Conservation (phyloP, 1,139 yeast genomes). For the Saccharomyces hybrid region DNA sequence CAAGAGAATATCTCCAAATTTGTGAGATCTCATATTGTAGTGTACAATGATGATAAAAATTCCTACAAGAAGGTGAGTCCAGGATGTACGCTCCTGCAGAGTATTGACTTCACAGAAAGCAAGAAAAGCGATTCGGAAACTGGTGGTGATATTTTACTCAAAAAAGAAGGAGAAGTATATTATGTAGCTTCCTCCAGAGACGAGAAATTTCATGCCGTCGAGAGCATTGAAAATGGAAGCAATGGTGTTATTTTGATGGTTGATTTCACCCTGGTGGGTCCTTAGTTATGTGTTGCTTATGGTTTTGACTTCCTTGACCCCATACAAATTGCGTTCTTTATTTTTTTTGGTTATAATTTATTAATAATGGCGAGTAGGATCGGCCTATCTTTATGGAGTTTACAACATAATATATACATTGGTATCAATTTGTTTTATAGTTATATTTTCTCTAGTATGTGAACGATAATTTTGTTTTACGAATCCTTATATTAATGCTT, state of each 20-base stretch:
- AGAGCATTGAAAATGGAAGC: slow-evolving; percentile 40
- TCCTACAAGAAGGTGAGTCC: slow-evolving; percentile 9
- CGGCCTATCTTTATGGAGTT: not conserved
- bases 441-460: not conserved
- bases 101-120: slow-evolving; percentile 15
- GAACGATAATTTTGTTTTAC: not conserved
- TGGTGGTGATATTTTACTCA: slow-evolving; percentile 37
- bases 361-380: not conserved
- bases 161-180: slow-evolving; percentile 38
- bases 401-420: not conserved
- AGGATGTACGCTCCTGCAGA: slow-evolving; percentile 24
- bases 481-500: not conserved
- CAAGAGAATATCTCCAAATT: slow-evolving; percentile 44
- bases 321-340: not conserved
- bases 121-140: not conserved
- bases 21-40: slow-evolving; percentile 47
- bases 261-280: slow-evolving; percentile 36
- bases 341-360: not conserved
- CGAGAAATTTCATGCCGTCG: slow-evolving; percentile 37
- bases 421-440: not conserved
- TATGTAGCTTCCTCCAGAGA: slow-evolving; percentile 34
- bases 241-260: slow-evolving; percentile 55
- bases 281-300: slow-evolving; percentile 2
- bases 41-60: slow-evolving; percentile 19
- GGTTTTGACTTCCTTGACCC: not conserved